Evolutionary conservation across 345 rosid species (phyloP), one percentile per base, ranked within the genome.

Genomic region (Erodium maritimum): DNA sequence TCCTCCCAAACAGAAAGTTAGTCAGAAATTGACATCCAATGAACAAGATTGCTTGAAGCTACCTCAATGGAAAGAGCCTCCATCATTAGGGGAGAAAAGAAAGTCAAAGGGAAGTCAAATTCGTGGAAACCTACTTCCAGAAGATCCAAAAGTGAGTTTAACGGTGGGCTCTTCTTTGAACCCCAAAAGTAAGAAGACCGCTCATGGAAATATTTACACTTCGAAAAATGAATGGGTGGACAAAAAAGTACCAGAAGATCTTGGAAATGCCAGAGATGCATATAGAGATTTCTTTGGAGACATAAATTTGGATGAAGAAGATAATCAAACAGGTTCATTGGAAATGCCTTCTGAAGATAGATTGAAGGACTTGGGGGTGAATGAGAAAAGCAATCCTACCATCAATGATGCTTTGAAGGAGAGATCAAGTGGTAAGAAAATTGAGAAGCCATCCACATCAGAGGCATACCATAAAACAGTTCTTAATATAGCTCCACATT

Each of bases 261-360:
- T 52, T 54, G 84, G 63, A 61, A 83, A 75, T 65, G 71, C 66
- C 8, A 87, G 78, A 23, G 91, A 90, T 61, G 74, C 63, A 51
- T 82, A 85, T 64, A 81, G 67, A 70, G 97, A 83, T 19, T 82
- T 82, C 69, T 83, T 83, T 67, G 96, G 97, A 60, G 99, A 90
- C 55, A 68, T 78, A 0, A 83, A 78, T 57, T 67, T 75, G 57
- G 96, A 85, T 20, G 71, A 61, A 61, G 95, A 83, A 61, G 96
- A 83, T 73, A 80, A 69, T 61, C 79, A 59, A 18, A 55, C 42
- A 22, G 65, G 69, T 74, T 67, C 71, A 6, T 19, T 67, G 63
- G 81, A 76, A 19, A 75, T 62, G 50, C 61, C 42, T 48, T 54
- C 70, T 57, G 75, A 68, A 52, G 72, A 75, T 51, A 57, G 56